Conservation (phyloP, 345 rosid species). For the Bruguiera parviflora region DNA sequence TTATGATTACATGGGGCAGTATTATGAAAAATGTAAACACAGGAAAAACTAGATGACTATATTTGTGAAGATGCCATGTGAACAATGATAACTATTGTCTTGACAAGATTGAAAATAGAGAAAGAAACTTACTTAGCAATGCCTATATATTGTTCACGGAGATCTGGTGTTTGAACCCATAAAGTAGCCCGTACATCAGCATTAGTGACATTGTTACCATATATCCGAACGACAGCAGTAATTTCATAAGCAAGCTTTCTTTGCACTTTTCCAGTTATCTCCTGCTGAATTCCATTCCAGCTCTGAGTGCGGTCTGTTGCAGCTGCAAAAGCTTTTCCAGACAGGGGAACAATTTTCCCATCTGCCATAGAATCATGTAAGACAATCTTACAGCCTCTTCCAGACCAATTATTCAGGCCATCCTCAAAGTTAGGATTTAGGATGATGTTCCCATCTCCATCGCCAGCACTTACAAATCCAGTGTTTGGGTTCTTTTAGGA, state of each 20-base stretch:
- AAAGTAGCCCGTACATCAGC: constrained; percentile 67
- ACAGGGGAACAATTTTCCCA: constrained; percentile 64
- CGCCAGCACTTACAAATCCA: constrained; percentile 8
- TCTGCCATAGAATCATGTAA: constrained; percentile 74
- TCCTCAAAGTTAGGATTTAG: constrained; percentile 74
- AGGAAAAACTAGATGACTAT: background rate
- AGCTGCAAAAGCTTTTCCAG: constrained; percentile 69
- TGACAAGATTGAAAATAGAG: background rate
- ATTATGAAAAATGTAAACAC: background rate
- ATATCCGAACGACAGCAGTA: constrained; percentile 67
- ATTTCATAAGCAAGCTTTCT: constrained; percentile 72
- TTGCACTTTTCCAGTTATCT: constrained; percentile 68
- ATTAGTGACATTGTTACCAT: constrained; percentile 49
- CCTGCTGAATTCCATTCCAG: constrained; percentile 95
- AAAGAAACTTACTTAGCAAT: constrained; percentile 63
- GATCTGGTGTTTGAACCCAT: constrained; percentile 66
- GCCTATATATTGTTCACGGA: constrained; percentile 71
- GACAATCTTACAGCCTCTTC: constrained; percentile 79
- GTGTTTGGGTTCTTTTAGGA: constrained; percentile 10
- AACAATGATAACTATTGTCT: background rate
- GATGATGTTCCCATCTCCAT: constrained; percentile 54
- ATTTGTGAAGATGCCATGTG: background rate
- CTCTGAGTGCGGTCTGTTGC: constrained; percentile 78
- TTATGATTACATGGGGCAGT: background rate
- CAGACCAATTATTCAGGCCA: constrained; percentile 85